These are phyloP conservation scores for Irpex sp. DNA, from an alignment of 1,284 basidiomycete genomes.

Conservation along the genomic window DNA sequence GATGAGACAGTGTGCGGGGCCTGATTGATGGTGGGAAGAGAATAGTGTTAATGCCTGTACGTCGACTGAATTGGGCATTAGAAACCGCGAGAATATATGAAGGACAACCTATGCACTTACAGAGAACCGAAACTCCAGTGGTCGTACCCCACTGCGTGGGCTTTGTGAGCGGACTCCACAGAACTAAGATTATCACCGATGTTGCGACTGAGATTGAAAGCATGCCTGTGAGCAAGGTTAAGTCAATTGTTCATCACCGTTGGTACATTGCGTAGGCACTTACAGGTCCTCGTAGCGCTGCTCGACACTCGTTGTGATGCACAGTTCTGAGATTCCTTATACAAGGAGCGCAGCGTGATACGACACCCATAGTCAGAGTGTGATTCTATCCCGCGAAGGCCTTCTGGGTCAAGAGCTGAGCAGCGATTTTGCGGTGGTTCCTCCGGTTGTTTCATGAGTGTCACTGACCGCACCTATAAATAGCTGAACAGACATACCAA, in stretches of 20 bases:
- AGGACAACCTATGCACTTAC: slow-evolving; percentile 24
- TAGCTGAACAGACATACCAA: slow-evolving; percentile 35
- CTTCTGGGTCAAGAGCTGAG: slow-evolving; percentile 38
- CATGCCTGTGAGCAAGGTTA: slow-evolving; percentile 17
- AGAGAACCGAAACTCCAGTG: slow-evolving; percentile 52
- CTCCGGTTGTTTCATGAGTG: slow-evolving; percentile 34
- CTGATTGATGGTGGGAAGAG: no score
- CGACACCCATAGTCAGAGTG: slow-evolving; percentile 45
- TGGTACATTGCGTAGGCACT: slow-evolving; percentile 13
- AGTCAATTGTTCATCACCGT: slow-evolving; percentile 1
- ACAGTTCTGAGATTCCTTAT: slow-evolving; percentile 38
- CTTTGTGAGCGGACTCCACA: slow-evolving; percentile 43
- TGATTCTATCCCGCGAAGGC: slow-evolving; percentile 42
- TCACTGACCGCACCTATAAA: neutral
- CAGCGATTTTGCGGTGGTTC: slow-evolving; percentile 48
- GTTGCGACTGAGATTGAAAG: slow-evolving; percentile 43
- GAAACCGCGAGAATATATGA: slow-evolving; percentile 3
- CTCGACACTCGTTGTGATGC: slow-evolving; percentile 48
- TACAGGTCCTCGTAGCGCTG: slow-evolving; percentile 44
- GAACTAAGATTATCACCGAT: slow-evolving; percentile 36
- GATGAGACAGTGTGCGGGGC: no score
- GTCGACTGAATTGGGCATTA: slow-evolving; percentile 23
- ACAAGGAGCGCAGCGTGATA: slow-evolving; percentile 43
- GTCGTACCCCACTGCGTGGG: slow-evolving; percentile 48
- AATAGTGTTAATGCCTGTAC: slow-evolving; percentile 20